Conservation (phyloP, 2,329 filamentous ascomycete genomes). For the Magnaporthiopsis rhizophila region DNA sequence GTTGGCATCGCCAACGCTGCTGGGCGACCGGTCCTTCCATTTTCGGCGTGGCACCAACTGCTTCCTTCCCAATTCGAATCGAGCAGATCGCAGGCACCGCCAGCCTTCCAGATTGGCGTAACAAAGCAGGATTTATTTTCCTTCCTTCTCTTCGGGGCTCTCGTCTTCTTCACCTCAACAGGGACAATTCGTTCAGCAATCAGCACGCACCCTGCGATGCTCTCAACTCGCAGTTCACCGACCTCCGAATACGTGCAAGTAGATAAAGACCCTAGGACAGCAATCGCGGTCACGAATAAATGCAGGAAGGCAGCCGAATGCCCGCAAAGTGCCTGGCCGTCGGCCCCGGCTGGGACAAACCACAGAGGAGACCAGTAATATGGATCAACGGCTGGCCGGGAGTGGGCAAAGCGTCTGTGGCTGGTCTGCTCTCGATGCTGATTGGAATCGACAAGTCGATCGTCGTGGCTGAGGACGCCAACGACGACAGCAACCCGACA, state of each 20-base stretch:
- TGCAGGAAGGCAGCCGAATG: background rate
- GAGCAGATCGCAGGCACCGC: background rate
- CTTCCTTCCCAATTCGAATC: background rate
- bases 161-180: background rate
- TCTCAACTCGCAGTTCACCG: background rate
- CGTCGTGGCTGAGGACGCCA: constrained; percentile 17
- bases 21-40: background rate
- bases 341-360: constrained; percentile 5
- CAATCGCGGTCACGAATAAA: background rate
- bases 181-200: background rate
- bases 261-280: background rate
- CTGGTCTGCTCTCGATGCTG: constrained; percentile 22
- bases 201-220: no score
- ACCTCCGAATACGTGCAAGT: background rate
- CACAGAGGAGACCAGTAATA: constrained; percentile 17
- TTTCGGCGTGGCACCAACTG: background rate
- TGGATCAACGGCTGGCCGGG: constrained; percentile 27
- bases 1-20: background rate
- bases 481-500: constrained; percentile 3
- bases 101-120: no score
- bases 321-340: background rate
- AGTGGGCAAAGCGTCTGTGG: constrained; percentile 24
- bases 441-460: constrained; percentile 22
- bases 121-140: no score
- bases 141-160: background rate